Base-by-base conservation (phyloP, 2,329 filamentous ascomycete species). In the Dothistroma pini region DNA sequence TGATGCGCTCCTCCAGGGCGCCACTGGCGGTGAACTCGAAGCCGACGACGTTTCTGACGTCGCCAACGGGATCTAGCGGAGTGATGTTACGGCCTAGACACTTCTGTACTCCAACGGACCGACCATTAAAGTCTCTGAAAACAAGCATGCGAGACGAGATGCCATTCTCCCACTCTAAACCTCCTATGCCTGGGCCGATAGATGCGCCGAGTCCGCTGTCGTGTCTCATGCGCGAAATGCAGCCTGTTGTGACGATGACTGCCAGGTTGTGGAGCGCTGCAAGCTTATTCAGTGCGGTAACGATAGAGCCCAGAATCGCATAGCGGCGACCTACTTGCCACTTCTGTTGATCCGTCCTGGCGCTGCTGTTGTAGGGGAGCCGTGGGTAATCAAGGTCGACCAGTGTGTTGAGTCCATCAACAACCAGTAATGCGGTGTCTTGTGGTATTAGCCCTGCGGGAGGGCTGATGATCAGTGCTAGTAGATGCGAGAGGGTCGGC, bases 371-470 rank as follows among this genome's bases (percentile, higher is more conserved):
- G 54, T 64, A 68, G 3, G 66, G 64, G 19, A 67, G 56, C 14
- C 86, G 87, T 19, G 90, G 90, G 62, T 96, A 91, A 34, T 91
- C 87, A 57, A 87, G 84, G 66, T 90, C 89, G 61, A 97, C 81
- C 29, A 95, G 80, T 8, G 86, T 86, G 7, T 92, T 92, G 21
- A 96, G 77, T 2, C 88, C 88, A 73, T 96, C 91, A 65, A 97
- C 79, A 12, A 97, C 80, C 41, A 97, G 76, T 1, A 97, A 79
- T 25, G 83, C 82, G 11, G 89, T 88, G 32, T 81, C 79, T 25
- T 74, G 60, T 0, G 89, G 85, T 54, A 92, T 84, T 62, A 90
- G 87, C 10, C 77, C 76, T 1, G 81, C 70, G 1, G 86, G 85
- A n/a, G 89, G 85, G 57, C 87, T 84, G 55, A 87, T 83, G 49